phyloP scores from a whole-genome alignment of 192 early-diverging fungal genomes.

The Podila verticillata region DNA sequence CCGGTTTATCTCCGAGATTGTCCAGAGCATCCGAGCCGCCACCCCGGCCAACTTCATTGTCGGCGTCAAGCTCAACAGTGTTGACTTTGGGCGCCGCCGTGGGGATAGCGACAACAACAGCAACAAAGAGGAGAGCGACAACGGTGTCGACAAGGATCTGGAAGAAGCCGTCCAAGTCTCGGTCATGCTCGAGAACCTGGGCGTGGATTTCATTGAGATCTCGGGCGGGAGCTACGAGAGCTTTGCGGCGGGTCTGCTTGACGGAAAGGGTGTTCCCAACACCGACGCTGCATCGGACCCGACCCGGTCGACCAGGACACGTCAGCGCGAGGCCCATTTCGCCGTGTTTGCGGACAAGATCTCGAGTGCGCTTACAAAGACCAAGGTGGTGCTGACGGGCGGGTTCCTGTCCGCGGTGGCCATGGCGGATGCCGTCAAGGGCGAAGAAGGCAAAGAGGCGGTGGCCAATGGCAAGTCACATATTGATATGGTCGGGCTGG shows the following conservation, averaged over 20 bases:
- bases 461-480: background rate
- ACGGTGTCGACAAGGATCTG: constrained; percentile 64
- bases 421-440: constrained; percentile 18
- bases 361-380: constrained; percentile 9
- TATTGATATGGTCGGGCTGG: constrained; percentile 30
- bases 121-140: constrained; percentile 61
- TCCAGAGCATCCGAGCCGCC: constrained; percentile 7
- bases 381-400: constrained; percentile 21
- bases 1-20: constrained; percentile 60
- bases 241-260: constrained; percentile 16
- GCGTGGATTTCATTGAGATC: constrained; percentile 88
- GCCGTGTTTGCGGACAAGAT: constrained; percentile 35
- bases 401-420: constrained; percentile 12
- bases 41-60: constrained; percentile 11
- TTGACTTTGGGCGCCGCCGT: constrained; percentile 73
- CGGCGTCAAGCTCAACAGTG: constrained; percentile 42
- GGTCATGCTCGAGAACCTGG: constrained; percentile 61
- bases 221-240: constrained; percentile 76
- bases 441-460: background rate
- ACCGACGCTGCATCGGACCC: background rate
- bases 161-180: constrained; percentile 76
- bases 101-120: constrained; percentile 65
- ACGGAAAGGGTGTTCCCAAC: constrained; percentile 7
- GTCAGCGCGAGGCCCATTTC: constrained; percentile 24
- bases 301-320: background rate